These are phyloP conservation scores for Polygonum aviculare DNA, from an alignment of 148 eudicot species.

Conservation along the genomic window DNA sequence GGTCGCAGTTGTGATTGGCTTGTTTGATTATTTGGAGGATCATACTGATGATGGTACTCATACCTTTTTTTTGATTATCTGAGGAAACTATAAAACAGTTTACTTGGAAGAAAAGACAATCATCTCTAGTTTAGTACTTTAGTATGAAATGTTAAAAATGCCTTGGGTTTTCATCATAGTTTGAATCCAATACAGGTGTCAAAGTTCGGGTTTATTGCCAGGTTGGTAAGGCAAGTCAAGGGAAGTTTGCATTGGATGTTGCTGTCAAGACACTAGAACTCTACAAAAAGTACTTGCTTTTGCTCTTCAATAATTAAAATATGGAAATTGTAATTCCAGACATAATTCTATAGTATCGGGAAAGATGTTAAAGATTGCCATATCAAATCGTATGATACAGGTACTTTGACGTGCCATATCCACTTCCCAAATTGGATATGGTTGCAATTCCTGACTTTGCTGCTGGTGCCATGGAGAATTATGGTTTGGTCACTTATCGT, in stretches of 20 bases:
- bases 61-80: not conserved
- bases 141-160: not conserved
- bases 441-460: constrained; percentile 98
- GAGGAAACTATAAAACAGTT: too few species aligned
- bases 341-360: not conserved
- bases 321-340: not conserved
- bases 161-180: not conserved
- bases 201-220: constrained; percentile 83
- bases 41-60: constrained; percentile 79
- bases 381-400: constrained; percentile 19
- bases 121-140: not conserved
- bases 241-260: constrained; percentile 83
- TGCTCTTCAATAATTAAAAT: not conserved
- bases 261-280: constrained; percentile 90
- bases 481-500: constrained; percentile 91
- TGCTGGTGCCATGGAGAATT: constrained; percentile 98
- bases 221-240: constrained; percentile 82
- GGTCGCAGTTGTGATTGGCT: constrained; percentile 85
- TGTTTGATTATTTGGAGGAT: constrained; percentile 86
- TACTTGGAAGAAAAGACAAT: too few species aligned
- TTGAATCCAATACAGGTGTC: constrained; percentile 37
- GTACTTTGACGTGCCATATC: constrained; percentile 80
- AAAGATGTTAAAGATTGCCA: not conserved
- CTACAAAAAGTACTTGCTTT: constrained; percentile 43
- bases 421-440: constrained; percentile 93